A percentile compares a stretch with the other conserved stretches of the same genome.
These are phyloP conservation scores for Quillaja saponaria DNA, from an alignment of 306 rosid genomes.

Conservation along the genomic window DNA sequence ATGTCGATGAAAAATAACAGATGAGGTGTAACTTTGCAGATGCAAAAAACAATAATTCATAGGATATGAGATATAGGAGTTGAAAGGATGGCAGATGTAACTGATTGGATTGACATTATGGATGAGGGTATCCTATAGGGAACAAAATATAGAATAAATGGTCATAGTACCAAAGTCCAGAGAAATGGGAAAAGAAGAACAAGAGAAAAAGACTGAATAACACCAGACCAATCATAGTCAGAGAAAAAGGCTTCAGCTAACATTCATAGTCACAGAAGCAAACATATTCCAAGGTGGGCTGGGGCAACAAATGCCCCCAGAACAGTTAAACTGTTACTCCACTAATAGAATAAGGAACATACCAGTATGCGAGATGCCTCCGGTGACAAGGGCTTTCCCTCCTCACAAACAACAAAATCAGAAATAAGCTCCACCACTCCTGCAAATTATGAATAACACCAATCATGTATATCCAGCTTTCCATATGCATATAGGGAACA, in stretches of 20 bases:
- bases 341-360: conserved; percentile 20
- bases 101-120: not conserved
- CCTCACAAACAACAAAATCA: conserved; percentile 83
- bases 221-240: no score
- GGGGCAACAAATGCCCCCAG: not conserved
- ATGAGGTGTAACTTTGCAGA: no score
- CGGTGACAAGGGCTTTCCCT: conserved; percentile 88
- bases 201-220: no score
- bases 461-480: not conserved
- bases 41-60: not conserved
- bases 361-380: conserved; percentile 89
- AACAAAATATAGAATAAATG: no score
- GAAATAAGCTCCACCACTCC: conserved; percentile 93
- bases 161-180: not conserved
- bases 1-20: no score
- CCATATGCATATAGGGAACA: not conserved
- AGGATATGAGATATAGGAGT: not conserved
- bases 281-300: not conserved
- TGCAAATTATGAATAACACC: conserved; percentile 34
- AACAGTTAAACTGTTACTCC: not conserved
- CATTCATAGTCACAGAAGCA: not conserved
- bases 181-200: not conserved
- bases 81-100: not conserved
- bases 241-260: not conserved
- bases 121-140: not conserved